These are phyloP conservation scores for Thamnidium elegans DNA, from an alignment of 192 early-diverging fungal genomes.

Conservation along the genomic window DNA sequence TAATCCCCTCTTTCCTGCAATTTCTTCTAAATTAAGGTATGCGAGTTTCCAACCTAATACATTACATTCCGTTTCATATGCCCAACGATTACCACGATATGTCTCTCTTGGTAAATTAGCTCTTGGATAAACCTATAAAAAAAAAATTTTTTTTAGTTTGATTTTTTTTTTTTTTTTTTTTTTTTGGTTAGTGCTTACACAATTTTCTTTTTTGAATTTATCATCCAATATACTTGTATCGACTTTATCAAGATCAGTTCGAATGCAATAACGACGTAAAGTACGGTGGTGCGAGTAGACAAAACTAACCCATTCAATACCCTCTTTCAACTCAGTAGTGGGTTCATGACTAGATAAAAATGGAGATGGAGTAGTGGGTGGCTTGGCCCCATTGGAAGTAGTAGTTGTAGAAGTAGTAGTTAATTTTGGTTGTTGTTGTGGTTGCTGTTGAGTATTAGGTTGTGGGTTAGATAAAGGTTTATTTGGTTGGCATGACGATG, in stretches of 20 bases:
- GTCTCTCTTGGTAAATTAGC: conserved; percentile 59
- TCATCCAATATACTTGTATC: conserved; percentile 25
- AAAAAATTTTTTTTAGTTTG: background rate
- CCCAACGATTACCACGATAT: conserved; percentile 83
- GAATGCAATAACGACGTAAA: conserved; percentile 28
- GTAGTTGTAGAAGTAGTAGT: no score
- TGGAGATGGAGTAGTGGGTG: conserved; percentile 1
- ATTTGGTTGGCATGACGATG: no score
- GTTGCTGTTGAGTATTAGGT: background rate
- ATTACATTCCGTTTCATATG: conserved; percentile 85
- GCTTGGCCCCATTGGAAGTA: background rate
- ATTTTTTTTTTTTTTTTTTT: no score
- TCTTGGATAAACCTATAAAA: conserved; percentile 60
- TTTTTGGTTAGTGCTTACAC: no score
- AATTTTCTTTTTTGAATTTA: conserved; percentile 35
- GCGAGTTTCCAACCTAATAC: conserved; percentile 79
- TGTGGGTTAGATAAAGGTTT: no score
- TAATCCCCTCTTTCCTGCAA: conserved; percentile 73
- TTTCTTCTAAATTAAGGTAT: conserved; percentile 64
- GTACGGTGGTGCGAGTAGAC: conserved; percentile 31
- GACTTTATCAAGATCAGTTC: conserved; percentile 32
- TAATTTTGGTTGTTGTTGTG: background rate
- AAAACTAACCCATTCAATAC: conserved; percentile 36
- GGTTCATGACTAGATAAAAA: conserved; percentile 25
- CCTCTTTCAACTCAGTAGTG: conserved; percentile 25